Evolutionary conservation across 129 eudicot genomes (phyloP), one percentile per base, ranked within the genome.

Genomic region (Pseudognaphalium luteoalbum): DNA sequence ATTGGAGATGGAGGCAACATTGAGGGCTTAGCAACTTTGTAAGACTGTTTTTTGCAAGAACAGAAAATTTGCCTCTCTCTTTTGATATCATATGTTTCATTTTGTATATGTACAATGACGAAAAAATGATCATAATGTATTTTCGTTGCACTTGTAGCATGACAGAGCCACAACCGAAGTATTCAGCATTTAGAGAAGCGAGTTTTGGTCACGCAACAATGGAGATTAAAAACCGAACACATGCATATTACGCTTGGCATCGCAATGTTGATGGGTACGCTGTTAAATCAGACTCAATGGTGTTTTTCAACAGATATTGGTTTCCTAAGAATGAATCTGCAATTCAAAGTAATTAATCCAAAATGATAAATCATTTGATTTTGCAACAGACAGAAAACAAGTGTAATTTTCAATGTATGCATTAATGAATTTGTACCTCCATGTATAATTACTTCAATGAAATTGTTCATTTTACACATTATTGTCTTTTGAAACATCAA

Each of bases 1-100:
- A 87, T 87, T 57, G 91, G 91, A 50, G 91, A 87, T 77, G 91
- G 91, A 72, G 91, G 91, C 75, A 87, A 87, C 66, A 75, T 84
- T 30, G 91, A 87, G 74, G 91, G 91, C 68, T 74, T 87, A 73
- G 91, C 88, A 84, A 84, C 78, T 65, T 16, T 35, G 91, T 84
- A 87, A 84, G 88, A 72, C 28, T 56, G 6, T 57, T 10, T 4
- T 71, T 65, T 64, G 25, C 15, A 63, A 33, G 1, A 72, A 34
- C 15, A 50, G 32, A 63, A 75, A 44, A 28, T 44, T 65, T 11
- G 16, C 51, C 51, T 11, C 8, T 16, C 3, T 64, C 50, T 76
- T 44, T 12, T 58, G 6, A 33, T 22, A 35, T 21, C 14, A 15
- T 52, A 12, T 66, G 10, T 41, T 28, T 61, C 29, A 16, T 71